Base-by-base conservation (phyloP, 139 green algal species). In the Auxenochlorella pyrenoidosa region DNA sequence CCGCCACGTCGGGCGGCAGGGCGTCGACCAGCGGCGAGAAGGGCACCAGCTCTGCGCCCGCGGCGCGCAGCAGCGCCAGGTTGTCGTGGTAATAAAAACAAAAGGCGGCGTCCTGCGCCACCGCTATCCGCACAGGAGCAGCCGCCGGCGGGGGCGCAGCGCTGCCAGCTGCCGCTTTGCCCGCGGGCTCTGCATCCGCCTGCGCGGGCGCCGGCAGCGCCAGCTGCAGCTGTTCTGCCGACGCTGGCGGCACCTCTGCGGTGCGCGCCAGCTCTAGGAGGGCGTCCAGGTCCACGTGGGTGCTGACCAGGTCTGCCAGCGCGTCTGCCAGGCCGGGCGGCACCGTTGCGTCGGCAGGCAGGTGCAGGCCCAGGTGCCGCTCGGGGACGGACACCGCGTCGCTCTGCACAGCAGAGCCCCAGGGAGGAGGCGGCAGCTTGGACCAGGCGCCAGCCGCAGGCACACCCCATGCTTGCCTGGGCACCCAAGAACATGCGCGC, bases 11-110 rank as follows among this genome's bases (percentile, higher is more conserved):
- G 12, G 71, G 51, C 1, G 97, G 97, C 59, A 99, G 90, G n/a
- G 87, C n/a, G 71, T 98, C 96, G n/a, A 90, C 75, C 18, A 99
- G 72, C 0, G 97, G 97, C 26, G 97, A 99, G 76, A 99, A 99
- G 78, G 88, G 93, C 16, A 98, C 94, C 26, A 99, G 87, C 85
- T 98, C 94, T 0, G 96, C 95, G 28, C 97, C 97, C 15, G 89
- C 86, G 43, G 43, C 73, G 19, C 54, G 44, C 58, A 89, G 77
- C 77, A 89, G 79, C 5, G 51, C 30, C 22, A 89, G 77, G 79
- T 91, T 91, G 86, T 97, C 94, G 24, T 95, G 85, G 86, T 98
- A 98, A 83, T 96, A 98, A 87, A 96, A 96, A 79, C 93, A 94
- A 82, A 98, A 98, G 32, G 95, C 95, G 19, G 86, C 93, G 86